phyloP scores from a whole-genome alignment of 805 yeast species.

The Middelhovenomyces tepae region DNA sequence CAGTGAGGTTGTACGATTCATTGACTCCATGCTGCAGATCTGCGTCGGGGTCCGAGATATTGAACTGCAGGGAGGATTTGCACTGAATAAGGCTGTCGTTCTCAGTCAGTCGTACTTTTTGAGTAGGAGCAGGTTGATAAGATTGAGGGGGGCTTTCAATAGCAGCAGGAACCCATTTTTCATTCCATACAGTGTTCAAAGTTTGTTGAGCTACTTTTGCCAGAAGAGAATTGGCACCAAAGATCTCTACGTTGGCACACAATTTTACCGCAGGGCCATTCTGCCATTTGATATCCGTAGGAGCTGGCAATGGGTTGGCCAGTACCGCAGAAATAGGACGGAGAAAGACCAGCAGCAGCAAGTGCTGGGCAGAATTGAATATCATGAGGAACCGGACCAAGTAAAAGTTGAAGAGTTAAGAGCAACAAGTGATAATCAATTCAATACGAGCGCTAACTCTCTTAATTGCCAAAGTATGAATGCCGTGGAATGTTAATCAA shows the following conservation, averaged over 20 bases:
- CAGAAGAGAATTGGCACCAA: slow-evolving; percentile 14
- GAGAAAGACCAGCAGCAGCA: neutral
- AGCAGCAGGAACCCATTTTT: slow-evolving; percentile 29
- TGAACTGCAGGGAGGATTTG: slow-evolving; percentile 8
- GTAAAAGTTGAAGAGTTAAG: no score
- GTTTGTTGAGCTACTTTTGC: slow-evolving; percentile 24
- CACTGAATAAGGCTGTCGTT: neutral
- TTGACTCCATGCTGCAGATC: slow-evolving; percentile 31
- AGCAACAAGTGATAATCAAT: no score
- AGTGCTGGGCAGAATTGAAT: no score
- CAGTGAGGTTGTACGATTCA: slow-evolving; percentile 28
- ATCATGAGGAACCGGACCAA: no score
- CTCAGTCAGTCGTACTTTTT: neutral
- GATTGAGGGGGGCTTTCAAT: slow-evolving; percentile 25
- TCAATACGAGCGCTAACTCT: no score
- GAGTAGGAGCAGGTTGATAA: slow-evolving; percentile 19
- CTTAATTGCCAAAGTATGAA: no score
- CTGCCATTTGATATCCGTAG: slow-evolving; percentile 13
- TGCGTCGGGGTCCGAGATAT: slow-evolving; percentile 19
- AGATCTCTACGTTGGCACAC: slow-evolving; percentile 8
- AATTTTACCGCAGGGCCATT: slow-evolving; percentile 7
- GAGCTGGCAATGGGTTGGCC: slow-evolving; percentile 19
- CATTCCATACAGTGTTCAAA: slow-evolving; percentile 15
- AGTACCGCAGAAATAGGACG: slow-evolving; percentile 7
- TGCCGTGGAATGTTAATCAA: no score